Base-by-base conservation (phyloP, 305 asterid species). In the Fraxinus floribunda region DNA sequence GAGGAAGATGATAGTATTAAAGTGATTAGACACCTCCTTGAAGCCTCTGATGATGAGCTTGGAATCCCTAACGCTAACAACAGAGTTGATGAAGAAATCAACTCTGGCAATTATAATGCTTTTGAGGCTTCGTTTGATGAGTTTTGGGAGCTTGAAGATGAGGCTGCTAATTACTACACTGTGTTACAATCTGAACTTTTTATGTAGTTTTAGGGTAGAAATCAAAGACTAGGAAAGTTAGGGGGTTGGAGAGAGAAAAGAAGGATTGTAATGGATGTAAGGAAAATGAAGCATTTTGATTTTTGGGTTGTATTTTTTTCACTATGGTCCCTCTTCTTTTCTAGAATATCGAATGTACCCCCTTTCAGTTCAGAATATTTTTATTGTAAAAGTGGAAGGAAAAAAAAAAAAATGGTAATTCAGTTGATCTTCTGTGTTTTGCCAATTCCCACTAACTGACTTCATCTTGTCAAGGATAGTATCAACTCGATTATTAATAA, bases 1-100 rank as follows among this genome's bases (percentile, higher is more conserved):
- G 84, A 83, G 26, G 82, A 72, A 10, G 93, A 89, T 20, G 93
- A 88, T 16, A 82, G 84, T 32, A 84, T 55, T 0, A 86, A 81
- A 24, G 91, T 94, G 0, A 91, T 94, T 79, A 90, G 94, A 75
- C 97, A 90, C 79, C 98, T 94, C 39, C 93, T 92, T 0, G 97
- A 94, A 86, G 98, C 98, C 7, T 94, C 98, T 5, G 98, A 94
- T 75, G 98, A 94, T 84, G 98, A 94, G 84, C 94, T 92, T 5
- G 97, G 98, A n/a, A 90, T 94, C 57, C 98, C 97, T 0, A 89
- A 80, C 46, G 77, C 81, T 0, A 86, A 81, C 18, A 89, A 68
- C n/a, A 39, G 73, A 55, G 82, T 76, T n/a, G 84, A 64, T 36
- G 85, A 52, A 36, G 90, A 80, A 24, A 60, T 74, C 1, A 80